A percentile compares a stretch with the other conserved stretches of the same genome.
Conservation (phyloP, 108 stramenopile genomes). For the Craspedostauros australis region DNA sequence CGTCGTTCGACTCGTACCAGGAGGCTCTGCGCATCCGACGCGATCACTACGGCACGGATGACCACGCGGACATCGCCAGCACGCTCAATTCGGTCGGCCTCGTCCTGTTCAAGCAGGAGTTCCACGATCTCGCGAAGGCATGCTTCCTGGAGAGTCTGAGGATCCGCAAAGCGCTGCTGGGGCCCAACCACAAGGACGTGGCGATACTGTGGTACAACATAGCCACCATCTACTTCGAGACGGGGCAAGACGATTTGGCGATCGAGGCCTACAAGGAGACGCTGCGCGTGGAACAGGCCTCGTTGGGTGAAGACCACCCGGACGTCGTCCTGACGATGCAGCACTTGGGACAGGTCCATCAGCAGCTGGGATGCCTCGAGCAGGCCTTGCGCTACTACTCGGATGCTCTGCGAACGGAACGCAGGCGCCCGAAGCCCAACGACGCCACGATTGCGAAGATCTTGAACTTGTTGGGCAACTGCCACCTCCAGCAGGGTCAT, state of each 20-base stretch:
- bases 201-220: constrained; percentile 48
- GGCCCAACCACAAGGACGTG: constrained; percentile 38
- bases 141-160: constrained; percentile 57
- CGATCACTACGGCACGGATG: constrained; percentile 36
- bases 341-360: constrained; percentile 56
- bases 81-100: constrained; percentile 54
- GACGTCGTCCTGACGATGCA: constrained; percentile 57
- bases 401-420: constrained; percentile 46
- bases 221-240: constrained; percentile 55
- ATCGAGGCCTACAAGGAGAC: constrained; percentile 48
- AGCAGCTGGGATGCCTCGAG: constrained; percentile 46
- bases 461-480: constrained; percentile 50
- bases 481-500: constrained; percentile 40
- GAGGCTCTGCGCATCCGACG: constrained; percentile 55
- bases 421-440: neutral
- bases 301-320: constrained; percentile 40
- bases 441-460: constrained; percentile 27
- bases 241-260: constrained; percentile 45
- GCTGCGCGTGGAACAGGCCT: constrained; percentile 38
- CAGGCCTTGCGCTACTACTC: constrained; percentile 43
- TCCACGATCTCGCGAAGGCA: constrained; percentile 48
- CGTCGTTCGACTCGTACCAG: constrained; percentile 51
- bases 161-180: constrained; percentile 38
- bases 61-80: constrained; percentile 47
- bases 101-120: constrained; percentile 50